A percentile compares a stretch with the other conserved stretches of the same genome.
Evolutionary conservation across 305 asterid genomes (phyloP).

Genomic region (Rubia tinctorum): DNA sequence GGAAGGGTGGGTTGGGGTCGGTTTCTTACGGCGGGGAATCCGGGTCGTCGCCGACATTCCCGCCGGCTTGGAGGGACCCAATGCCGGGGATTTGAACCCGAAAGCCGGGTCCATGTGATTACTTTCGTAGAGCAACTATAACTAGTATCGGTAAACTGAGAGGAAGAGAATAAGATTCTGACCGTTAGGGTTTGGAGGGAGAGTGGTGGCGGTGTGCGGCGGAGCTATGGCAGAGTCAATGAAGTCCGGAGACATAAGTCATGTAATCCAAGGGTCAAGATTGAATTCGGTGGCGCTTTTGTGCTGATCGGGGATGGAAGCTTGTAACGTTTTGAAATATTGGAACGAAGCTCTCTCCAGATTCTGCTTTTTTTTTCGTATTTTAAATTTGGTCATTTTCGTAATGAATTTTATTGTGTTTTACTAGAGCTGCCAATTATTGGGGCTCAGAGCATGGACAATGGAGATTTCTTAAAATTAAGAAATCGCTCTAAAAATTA

Average conservation of each 20-base stretch:
- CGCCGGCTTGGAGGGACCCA: slow-evolving; percentile 41
- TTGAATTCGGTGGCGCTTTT: neutral
- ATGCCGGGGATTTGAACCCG: slow-evolving; percentile 52
- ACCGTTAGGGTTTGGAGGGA: slow-evolving; percentile 24
- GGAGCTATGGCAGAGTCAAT: slow-evolving; percentile 17
- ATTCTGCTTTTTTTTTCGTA: neutral
- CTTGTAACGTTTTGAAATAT: slow-evolving; percentile 8
- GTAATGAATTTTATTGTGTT: neutral
- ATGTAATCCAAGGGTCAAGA: slow-evolving; percentile 21
- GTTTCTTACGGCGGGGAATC: slow-evolving; percentile 21
- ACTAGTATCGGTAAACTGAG: slow-evolving; percentile 16
- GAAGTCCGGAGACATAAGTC: slow-evolving; percentile 33
- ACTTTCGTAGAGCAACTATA: slow-evolving; percentile 6
- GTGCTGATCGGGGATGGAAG: neutral
- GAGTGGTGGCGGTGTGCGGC: slow-evolving; percentile 14
- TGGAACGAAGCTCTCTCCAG: neutral
- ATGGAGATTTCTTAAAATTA: too few relatives aligned
- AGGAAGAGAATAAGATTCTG: slow-evolving; percentile 28
- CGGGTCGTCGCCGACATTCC: slow-evolving; percentile 29
- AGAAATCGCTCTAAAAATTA: too few relatives aligned
- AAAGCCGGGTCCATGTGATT: slow-evolving; percentile 57
- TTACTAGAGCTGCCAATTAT: neutral
- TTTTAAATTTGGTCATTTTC: neutral
- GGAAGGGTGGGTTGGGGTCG: slow-evolving; percentile 17
- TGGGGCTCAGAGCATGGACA: too few relatives aligned